Evolutionary conservation across 495 filamentous ascomycete genomes (phyloP), one percentile per base, ranked within the genome.

Genomic region (Lophium mytilinum): DNA sequence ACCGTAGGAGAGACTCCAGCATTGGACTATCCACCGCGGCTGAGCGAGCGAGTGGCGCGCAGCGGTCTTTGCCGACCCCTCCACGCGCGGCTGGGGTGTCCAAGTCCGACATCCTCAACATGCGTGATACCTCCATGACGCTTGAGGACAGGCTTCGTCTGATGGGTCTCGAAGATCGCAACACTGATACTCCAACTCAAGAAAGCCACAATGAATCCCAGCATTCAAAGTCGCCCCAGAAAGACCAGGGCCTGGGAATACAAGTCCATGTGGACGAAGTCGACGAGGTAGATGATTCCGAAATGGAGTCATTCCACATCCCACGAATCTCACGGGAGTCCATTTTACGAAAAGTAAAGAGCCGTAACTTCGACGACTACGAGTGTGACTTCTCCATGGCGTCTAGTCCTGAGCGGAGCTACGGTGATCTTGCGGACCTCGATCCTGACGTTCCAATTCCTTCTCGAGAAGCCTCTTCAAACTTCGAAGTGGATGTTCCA

Each of bases 321-420:
- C 87, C 88, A 12, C 85, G 84, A 30, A 92, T 96, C 65, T 96
- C 93, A 36, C 80, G 93, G 18, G 93, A 96, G 66, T 95, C 90
- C 0, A 97, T 97, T 55, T 72, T 96, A 48, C 83, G 89, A 14
- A 90, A 90, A 55, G 84, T 97, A 19, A 90, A 91, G 62, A 85
- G 65, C 62, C 73, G 70, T 56, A 66, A 68, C 52, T 69, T 86
- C 41, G 81, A 84, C 49, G 80, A 83, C 48, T 68, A 61, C 15
- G 63, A 63, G 24, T 66, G 63, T 30, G 62, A 61, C 46, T 48
- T 24, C 45, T 48, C 45, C 33, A 40, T 50, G n/a, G 57, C 59
- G 40, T 74, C 78, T 19, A 73, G 75, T 53, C 74, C 74, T 15
- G 80, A 82, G 43, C 76, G 71, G 3, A 63, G 61, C 58, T 71